A percentile compares a stretch with the other conserved stretches of the same genome.
Conservation (phyloP, 169 alveolate species). For the Plasmodium gaboni region DNA sequence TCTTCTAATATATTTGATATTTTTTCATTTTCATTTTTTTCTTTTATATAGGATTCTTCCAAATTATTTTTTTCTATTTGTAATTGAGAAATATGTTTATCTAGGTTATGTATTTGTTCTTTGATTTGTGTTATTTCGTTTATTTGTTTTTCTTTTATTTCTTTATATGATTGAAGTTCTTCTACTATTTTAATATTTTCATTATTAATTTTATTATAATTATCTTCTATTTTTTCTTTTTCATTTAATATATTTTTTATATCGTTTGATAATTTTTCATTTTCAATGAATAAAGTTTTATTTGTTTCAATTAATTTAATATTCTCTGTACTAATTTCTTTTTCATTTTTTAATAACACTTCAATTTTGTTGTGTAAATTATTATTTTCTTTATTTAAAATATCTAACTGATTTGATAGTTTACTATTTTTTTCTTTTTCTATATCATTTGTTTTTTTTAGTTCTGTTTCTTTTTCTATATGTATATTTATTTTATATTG, state of each 20-base stretch:
- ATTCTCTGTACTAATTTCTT: slow-evolving; percentile 27
- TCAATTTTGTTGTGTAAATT: slow-evolving; percentile 41
- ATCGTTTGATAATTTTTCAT: slow-evolving; percentile 34
- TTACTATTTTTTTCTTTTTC: slow-evolving; percentile 34
- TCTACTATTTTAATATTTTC: slow-evolving; percentile 29
- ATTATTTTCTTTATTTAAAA: slow-evolving; percentile 31
- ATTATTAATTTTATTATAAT: not conserved
- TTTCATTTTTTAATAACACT: slow-evolving; percentile 45
- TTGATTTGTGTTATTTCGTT: slow-evolving; percentile 6
- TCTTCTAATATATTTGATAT: slow-evolving; percentile 17
- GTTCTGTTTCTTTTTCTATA: slow-evolving; percentile 20
- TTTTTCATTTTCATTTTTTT: slow-evolving; percentile 16
- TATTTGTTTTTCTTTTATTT: slow-evolving; percentile 9
- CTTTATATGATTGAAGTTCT: slow-evolving; percentile 1
- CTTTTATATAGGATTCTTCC: not conserved
- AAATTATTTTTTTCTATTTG: slow-evolving; percentile 24
- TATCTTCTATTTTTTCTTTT: slow-evolving; percentile 29
- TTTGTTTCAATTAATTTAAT: slow-evolving; percentile 27
- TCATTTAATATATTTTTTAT: slow-evolving; percentile 16
- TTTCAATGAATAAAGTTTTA: slow-evolving; percentile 12
- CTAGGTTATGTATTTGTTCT: not conserved
- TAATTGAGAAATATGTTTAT: slow-evolving; percentile 15
- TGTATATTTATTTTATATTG: slow-evolving; percentile 20
- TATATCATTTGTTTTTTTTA: slow-evolving; percentile 33
- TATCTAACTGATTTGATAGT: slow-evolving; percentile 13